Evolutionary conservation across 2,329 filamentous ascomycete genomes (phyloP).

Genomic region (Pseudocercospora cruenta): DNA sequence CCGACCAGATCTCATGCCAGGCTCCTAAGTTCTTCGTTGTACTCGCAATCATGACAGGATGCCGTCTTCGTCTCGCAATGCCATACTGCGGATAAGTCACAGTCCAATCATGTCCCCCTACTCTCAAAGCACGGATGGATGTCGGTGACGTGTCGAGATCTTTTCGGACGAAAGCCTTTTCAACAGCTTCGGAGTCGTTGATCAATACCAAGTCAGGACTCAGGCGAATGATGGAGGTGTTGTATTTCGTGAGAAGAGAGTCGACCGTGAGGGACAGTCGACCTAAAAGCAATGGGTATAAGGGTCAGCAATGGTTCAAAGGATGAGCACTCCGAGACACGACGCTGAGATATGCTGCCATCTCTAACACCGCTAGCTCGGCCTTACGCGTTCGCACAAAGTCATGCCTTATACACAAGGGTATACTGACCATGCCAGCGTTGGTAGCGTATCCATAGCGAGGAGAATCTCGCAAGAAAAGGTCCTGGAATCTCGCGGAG

Average conservation of each 20-base stretch:
- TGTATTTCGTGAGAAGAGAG: background rate
- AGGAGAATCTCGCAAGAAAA: background rate
- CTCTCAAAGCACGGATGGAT: conserved; percentile 9
- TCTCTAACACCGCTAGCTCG: no score
- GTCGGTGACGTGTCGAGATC: conserved; percentile 10
- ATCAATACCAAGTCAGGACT: background rate
- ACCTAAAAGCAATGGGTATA: no score
- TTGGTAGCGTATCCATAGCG: background rate
- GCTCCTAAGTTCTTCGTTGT: background rate
- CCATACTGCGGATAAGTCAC: conserved; percentile 5
- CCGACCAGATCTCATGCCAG: background rate
- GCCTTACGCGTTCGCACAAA: no score
- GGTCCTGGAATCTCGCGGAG: background rate
- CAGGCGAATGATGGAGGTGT: background rate
- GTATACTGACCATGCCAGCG: conserved; percentile 4
- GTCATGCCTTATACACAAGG: no score
- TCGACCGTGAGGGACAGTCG: background rate
- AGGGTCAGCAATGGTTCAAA: no score
- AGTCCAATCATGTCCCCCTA: conserved; percentile 13
- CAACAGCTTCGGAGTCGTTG: background rate
- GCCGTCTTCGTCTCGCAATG: background rate
- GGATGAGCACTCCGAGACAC: no score
- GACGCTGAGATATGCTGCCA: no score
- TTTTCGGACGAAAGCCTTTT: background rate
- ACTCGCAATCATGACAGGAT: background rate